phyloP scores from a whole-genome alignment of 2,329 filamentous ascomycete species.

The Hymenoscyphus infarciens region DNA sequence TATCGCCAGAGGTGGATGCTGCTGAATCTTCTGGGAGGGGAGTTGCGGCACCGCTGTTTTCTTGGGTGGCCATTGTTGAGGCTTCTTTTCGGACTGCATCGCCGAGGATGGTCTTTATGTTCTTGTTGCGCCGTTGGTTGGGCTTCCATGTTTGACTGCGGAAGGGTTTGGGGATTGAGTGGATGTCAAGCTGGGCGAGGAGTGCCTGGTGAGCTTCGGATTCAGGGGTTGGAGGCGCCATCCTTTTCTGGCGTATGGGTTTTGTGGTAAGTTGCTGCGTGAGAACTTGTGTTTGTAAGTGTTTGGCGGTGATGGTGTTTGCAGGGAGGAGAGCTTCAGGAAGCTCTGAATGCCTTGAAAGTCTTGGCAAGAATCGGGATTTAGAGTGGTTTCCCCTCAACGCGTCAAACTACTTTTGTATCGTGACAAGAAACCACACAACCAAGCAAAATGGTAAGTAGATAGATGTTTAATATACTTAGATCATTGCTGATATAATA shows the following conservation, averaged over 20 bases:
- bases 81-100: constrained; percentile 86
- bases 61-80: constrained; percentile 77
- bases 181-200: constrained; percentile 88
- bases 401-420: constrained; percentile 18
- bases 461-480: not conserved
- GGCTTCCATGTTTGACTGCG: constrained; percentile 89
- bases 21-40: constrained; percentile 52
- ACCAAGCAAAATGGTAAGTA: constrained; percentile 13
- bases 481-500: not conserved
- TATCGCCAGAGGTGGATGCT: constrained; percentile 46
- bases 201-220: constrained; percentile 74
- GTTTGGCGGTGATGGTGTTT: not conserved
- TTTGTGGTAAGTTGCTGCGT: not conserved
- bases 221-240: constrained; percentile 32
- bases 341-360: not conserved
- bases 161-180: constrained; percentile 81
- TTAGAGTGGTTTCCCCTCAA: constrained; percentile 2
- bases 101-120: constrained; percentile 91
- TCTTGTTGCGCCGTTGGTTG: constrained; percentile 95
- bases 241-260: constrained; percentile 12
- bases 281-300: not conserved
- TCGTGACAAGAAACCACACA: constrained; percentile 5
- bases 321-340: not conserved
- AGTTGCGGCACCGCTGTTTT: constrained; percentile 76
- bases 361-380: constrained; percentile 8